Base-by-base conservation (phyloP, 169 alveolate genomes). In the Plasmodium knowlesi region DNA sequence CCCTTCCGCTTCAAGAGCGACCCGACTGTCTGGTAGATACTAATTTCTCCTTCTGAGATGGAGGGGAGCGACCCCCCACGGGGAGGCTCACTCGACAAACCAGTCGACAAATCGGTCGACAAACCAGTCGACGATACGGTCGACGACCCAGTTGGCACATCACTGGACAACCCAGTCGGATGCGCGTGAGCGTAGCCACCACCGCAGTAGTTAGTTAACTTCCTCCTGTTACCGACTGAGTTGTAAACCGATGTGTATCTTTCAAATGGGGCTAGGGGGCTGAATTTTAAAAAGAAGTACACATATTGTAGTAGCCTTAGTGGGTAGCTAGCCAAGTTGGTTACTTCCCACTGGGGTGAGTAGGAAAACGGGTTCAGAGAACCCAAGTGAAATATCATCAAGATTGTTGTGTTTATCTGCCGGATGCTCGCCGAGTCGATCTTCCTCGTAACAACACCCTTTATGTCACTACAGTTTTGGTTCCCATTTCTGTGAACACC, bases 361-460 rank as follows among this genome's bases (percentile, higher is more conserved):
- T 2, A 25, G 76, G 12, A 41, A 67, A 19, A 5, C 19, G 12
- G 10, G 25, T 71, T 46, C 54, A 80, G 19, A 0, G 85, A 54
- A 43, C 25, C 0, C 14, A 90, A 90, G 32, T 81, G 57, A 25
- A 16, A 90, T 50, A 54, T n/a, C 71, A 90, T 90, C 43, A 90
- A 25, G 16, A 82, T 53, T 22, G 95, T 10, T 83, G 72, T 82
- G 57, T 67, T 25, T 70, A 90, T 1, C 76, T 90, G 95, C 5
- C 95, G 74, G 16, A 90, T 30, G 54, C 95, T 90, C 22, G 95
- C 95, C 25, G 92, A 70, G 61, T 90, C 95, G 2, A 81, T 81
- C 37, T 61, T 90, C 32, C 83, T 72, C 73, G 61, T 41, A 32
- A 90, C 39, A 19, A 61, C 37, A 28, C 54, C 22, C 81, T 70